These are phyloP conservation scores for Coemansia sp. DNA, from an alignment of 192 early-diverging fungal species.

Conservation along the genomic window DNA sequence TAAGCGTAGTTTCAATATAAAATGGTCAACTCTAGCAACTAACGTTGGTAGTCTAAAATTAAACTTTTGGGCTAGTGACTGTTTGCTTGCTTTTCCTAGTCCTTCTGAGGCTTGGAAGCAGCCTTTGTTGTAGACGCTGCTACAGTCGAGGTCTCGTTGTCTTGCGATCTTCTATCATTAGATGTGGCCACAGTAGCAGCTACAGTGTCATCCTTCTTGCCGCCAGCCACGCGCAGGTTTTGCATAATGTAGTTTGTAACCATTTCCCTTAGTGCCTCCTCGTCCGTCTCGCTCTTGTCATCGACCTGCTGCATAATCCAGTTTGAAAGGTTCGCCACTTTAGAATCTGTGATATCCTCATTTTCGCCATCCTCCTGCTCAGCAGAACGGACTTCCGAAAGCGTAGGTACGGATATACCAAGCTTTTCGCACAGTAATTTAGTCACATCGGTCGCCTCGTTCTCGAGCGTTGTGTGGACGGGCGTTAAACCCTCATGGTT, in stretches of 20 bases:
- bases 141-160: slow-evolving; percentile 17
- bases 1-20: too few relatives aligned
- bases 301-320: slow-evolving; percentile 61
- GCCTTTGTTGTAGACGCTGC: not conserved
- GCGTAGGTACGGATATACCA: slow-evolving; percentile 55
- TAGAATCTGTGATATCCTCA: slow-evolving; percentile 30
- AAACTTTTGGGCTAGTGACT: not conserved
- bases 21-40: too few relatives aligned
- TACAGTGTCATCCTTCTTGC: slow-evolving; percentile 31
- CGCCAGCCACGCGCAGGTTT: slow-evolving; percentile 32
- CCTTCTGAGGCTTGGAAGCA: not conserved
- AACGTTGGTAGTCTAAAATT: too few relatives aligned
- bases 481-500: slow-evolving; percentile 66
- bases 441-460: slow-evolving; percentile 69
- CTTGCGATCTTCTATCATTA: slow-evolving; percentile 29
- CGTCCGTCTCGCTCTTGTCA: slow-evolving; percentile 36
- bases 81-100: not conserved
- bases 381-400: slow-evolving; percentile 32
- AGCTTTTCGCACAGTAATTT: slow-evolving; percentile 58
- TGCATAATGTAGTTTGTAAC: slow-evolving; percentile 56
- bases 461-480: slow-evolving; percentile 59
- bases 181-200: slow-evolving; percentile 45
- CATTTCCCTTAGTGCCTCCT: slow-evolving; percentile 61
- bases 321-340: slow-evolving; percentile 57
- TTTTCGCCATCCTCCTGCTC: slow-evolving; percentile 27